A percentile compares a stretch with the other conserved stretches of the same genome.
These are phyloP conservation scores for Silene noctiflora DNA, from an alignment of 179 eudicot genomes.

Conservation along the genomic window DNA sequence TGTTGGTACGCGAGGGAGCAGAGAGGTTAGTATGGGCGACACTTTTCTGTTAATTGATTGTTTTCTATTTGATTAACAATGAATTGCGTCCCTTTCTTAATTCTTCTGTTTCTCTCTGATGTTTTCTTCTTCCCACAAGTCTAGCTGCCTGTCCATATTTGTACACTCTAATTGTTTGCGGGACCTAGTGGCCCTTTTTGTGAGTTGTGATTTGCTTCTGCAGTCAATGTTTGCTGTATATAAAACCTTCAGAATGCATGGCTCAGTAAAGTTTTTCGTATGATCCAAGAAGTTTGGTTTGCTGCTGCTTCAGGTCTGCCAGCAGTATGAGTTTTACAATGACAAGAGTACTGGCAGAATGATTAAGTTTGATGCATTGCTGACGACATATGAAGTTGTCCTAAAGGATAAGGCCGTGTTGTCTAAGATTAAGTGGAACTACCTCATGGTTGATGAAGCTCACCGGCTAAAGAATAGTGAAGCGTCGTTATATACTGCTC, in stretches of 20 bases:
- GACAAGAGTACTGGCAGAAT: constrained; percentile 61
- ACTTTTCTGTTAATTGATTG: background rate
- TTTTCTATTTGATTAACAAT: background rate
- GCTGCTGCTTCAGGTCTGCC: constrained; percentile 69
- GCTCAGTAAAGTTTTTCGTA: background rate
- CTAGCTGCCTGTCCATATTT: background rate
- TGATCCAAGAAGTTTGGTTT: constrained; percentile 9
- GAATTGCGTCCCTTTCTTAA: background rate
- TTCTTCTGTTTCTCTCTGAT: background rate
- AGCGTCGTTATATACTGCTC: constrained; percentile 86
- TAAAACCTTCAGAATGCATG: background rate
- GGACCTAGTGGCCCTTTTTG: background rate
- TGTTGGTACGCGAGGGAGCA: constrained; percentile 97
- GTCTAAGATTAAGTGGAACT: constrained; percentile 94
- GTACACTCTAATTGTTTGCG: background rate
- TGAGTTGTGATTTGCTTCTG: background rate
- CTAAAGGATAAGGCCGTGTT: constrained; percentile 86
- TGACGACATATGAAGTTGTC: constrained; percentile 96
- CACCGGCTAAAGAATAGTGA: constrained; percentile 96
- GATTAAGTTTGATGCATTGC: constrained; percentile 74
- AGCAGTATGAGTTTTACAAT: constrained; percentile 89
- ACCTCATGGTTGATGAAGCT: constrained; percentile 99
- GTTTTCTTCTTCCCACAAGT: background rate
- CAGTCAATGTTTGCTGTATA: background rate
- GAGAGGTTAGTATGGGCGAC: constrained; percentile 58